phyloP scores from a whole-genome alignment of 139 green algal species.

The Deuterostichococcus epilithicus region DNA sequence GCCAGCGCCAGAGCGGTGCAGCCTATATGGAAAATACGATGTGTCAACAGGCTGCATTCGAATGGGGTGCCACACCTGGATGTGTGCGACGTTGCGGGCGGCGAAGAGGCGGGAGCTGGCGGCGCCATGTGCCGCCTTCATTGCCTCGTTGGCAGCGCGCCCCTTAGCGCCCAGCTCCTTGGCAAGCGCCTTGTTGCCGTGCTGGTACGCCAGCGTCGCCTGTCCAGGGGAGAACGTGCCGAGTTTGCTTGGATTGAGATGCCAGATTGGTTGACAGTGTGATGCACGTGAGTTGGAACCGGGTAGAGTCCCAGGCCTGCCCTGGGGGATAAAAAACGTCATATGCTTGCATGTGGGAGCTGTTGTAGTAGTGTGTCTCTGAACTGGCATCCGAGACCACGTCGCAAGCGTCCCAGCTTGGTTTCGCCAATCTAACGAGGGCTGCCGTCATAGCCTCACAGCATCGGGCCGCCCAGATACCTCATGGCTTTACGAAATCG shows the following conservation, averaged over 20 bases:
- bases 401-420: background rate
- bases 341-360: background rate
- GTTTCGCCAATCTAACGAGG: background rate
- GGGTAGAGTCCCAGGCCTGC: too few relatives aligned
- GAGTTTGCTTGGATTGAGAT: too few relatives aligned
- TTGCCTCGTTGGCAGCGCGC: constrained; percentile 48
- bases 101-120: constrained; percentile 49
- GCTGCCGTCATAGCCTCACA: background rate
- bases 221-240: constrained; percentile 10
- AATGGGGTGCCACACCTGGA: background rate
- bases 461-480: background rate
- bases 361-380: background rate
- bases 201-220: constrained; percentile 68
- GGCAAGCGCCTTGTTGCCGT: constrained; percentile 62
- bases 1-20: too few relatives aligned
- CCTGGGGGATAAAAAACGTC: too few relatives aligned
- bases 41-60: background rate
- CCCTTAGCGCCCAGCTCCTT: constrained; percentile 62
- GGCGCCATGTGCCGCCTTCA: constrained; percentile 54
- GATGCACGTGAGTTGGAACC: too few relatives aligned
- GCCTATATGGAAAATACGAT: too few relatives aligned
- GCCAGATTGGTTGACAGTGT: too few relatives aligned
- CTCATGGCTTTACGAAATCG: background rate
- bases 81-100: constrained; percentile 33
- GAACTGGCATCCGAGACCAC: background rate